Evolutionary conservation across 2,329 filamentous ascomycete species (phyloP).

Genomic region (Penicillium sp.): DNA sequence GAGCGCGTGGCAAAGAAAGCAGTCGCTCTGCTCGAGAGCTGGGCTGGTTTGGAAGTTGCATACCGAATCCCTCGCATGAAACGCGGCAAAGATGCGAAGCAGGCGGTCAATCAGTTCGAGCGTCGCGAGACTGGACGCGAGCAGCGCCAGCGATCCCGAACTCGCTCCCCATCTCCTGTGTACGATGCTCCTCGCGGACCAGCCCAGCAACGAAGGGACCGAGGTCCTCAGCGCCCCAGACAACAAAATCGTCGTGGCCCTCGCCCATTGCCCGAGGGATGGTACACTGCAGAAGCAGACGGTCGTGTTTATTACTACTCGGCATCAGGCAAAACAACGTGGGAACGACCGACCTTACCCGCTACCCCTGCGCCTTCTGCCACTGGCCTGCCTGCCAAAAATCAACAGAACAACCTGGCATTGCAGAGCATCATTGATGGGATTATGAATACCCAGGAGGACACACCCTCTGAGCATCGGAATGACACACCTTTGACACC

Average conservation of each 20-base stretch:
- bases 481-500: constrained; percentile 64
- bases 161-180: constrained; percentile 51
- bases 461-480: constrained; percentile 52
- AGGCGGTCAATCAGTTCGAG: constrained; percentile 64
- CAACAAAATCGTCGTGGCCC: constrained; percentile 57
- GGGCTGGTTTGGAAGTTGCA: constrained; percentile 84
- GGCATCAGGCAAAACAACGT: constrained; percentile 72
- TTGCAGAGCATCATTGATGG: constrained; percentile 83
- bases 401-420: constrained; percentile 71
- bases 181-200: constrained; percentile 47
- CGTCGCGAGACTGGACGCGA: constrained; percentile 54
- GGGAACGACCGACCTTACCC: constrained; percentile 72
- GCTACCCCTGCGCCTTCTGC: constrained; percentile 59
- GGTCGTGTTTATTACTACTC: constrained; percentile 83
- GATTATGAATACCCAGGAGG: constrained; percentile 68
- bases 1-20: constrained; percentile 73
- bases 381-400: constrained; percentile 53
- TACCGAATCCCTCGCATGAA: constrained; percentile 94
- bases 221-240: constrained; percentile 56
- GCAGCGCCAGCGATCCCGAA: constrained; percentile 51
- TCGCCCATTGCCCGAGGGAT: constrained; percentile 71
- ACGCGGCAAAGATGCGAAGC: constrained; percentile 54
- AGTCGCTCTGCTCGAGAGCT: constrained; percentile 70
- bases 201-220: constrained; percentile 53
- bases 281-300: constrained; percentile 73